Evolutionary conservation across 208 protist species (phyloP), one percentile per base, ranked within the genome.

Genomic region (Wallacemonas sp.): DNA sequence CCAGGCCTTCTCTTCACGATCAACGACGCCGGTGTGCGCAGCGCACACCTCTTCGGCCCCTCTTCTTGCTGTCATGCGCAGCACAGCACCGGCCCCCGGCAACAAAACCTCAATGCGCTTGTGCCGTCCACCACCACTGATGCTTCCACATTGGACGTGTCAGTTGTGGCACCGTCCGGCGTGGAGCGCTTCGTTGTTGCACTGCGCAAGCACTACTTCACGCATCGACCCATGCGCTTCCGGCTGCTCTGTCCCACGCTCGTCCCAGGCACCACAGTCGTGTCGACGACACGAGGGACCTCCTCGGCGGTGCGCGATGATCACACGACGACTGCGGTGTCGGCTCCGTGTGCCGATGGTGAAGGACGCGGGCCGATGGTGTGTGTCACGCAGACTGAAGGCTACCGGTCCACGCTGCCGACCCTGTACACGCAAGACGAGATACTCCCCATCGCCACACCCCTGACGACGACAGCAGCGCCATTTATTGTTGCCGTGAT

Each of bases 1-100:
- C 90, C 90, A 12, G 90, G 90, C 0, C 67, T 96, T 28, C 78
- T 93, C 42, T 93, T 96, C 64, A 96, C 87, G 14, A 83, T 93
- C 72, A 94, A 92, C 70, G 91, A 94, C 61, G 85, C 82, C 0
- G 86, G 86, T 5, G 70, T 79, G 28, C 74, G 72, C 2, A 71
- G 84, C 32, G 80, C 81, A 1, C 81, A 76, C n/a, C 82, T 95
- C 65, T 89, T 92, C 50, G 89, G 89, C 36, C 88, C 89, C 28
- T 84, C 74, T 57, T 59, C 59, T 5, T 49, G 20, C 28, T 22
- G 12, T 8, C 42, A 42, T 18, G 57, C 44, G 16, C 50, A 59
- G 42, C 3, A 8, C 20, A 32, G 45, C 45, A 41, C 25, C 52
- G 32, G 46, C 16, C 45, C 57, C 28, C n/a, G n/a, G n/a, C n/a